These are phyloP conservation scores for Entomortierella lignicola DNA, from an alignment of 192 early-diverging fungal species.

Conservation along the genomic window DNA sequence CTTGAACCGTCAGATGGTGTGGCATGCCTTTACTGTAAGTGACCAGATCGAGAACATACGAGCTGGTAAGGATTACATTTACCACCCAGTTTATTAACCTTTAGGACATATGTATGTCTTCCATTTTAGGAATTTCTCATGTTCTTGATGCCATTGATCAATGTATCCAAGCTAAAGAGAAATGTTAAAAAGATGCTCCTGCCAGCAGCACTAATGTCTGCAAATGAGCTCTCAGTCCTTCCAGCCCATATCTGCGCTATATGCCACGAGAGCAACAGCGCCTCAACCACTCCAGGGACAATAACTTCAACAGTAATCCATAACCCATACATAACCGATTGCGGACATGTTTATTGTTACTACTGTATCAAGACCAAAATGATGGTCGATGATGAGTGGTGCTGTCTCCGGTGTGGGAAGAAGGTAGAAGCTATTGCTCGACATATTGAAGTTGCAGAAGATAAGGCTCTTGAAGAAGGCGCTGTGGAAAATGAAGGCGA, in stretches of 20 bases:
- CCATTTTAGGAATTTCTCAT: constrained; percentile 83
- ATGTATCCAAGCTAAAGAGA: constrained; percentile 67
- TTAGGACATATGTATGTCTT: background rate
- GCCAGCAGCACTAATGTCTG: constrained; percentile 58
- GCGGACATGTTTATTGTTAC: constrained; percentile 91
- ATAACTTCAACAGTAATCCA: constrained; percentile 50
- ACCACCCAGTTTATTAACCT: too few relatives aligned
- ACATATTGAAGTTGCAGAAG: constrained; percentile 53
- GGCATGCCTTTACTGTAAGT: constrained; percentile 90
- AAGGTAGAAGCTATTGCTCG: constrained; percentile 69
- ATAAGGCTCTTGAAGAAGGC: constrained; percentile 55
- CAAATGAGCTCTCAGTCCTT: constrained; percentile 60
- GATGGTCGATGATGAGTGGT: constrained; percentile 79
- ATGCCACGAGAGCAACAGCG: constrained; percentile 69
- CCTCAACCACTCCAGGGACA: constrained; percentile 47
- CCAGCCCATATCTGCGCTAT: constrained; percentile 82
- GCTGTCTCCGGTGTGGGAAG: constrained; percentile 83
- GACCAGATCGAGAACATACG: background rate
- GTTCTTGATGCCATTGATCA: constrained; percentile 86
- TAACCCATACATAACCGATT: constrained; percentile 84
- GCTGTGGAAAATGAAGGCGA: constrained; percentile 17
- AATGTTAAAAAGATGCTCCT: constrained; percentile 59
- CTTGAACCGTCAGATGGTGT: constrained; percentile 93
- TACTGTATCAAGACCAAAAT: constrained; percentile 86
- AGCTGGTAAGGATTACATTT: constrained; percentile 9